Evolutionary conservation across 768 basidiomycete genomes (phyloP), one percentile per base, ranked within the genome.

Genomic region (Boletus patriciae): DNA sequence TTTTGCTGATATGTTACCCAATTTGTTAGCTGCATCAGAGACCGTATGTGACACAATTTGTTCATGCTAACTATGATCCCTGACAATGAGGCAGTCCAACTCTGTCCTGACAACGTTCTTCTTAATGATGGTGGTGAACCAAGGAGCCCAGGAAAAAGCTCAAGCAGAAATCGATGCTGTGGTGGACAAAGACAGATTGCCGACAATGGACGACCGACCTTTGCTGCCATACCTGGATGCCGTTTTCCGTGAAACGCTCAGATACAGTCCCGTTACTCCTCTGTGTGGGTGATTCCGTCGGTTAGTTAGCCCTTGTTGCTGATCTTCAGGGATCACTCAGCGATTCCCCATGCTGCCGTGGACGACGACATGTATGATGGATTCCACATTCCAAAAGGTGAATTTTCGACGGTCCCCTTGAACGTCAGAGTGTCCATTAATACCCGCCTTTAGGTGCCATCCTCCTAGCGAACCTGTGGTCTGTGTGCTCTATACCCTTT

Each of bases 381-480:
- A 13, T 79, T 79, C 52, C 66, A 77, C 9, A 85, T 85, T 46
- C 83, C 83, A 7, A 74, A 75, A 53, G 61, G 61, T 62, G 16
- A 31, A 9, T 50, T 18, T 11, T 36, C 8, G 0, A 19, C 4
- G 12, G 27, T 15, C 13, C 6, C 18, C 5, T 16, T 7, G 4
- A 10, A 6, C 5, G 2, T 1, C 4, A 7, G 15, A 33, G 16
- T 1, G 11, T 12, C 1, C 19, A 29, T n/a, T 46, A 23, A 52
- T 4, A 0, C 3, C 1, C 3, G 1, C 2, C 31, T 25, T 6
- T 12, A 63, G 62, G 61, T 19, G 40, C 61, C 11, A 25, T 50
- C 1, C 0, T 62, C 1, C 0, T 63, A 6, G n/a, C 56, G 4
- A 62, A 62, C 12, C 0, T 59, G 3, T 62, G 61, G 61, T 62